phyloP scores from a whole-genome alignment of 2,329 filamentous ascomycete genomes.

The Botryotinia narcissicola region DNA sequence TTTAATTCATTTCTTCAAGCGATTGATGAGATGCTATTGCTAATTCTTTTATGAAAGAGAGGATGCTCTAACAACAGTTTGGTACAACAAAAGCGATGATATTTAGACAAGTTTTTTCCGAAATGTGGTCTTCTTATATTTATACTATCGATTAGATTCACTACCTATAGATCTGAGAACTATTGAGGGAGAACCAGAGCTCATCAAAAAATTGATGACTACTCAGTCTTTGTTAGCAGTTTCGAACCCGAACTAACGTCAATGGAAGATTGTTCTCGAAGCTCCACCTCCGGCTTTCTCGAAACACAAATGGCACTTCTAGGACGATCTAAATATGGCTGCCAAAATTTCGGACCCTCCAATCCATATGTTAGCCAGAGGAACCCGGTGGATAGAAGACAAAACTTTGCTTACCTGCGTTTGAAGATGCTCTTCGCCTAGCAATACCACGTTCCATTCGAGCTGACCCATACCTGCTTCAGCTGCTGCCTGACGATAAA shows the following conservation, averaged over 20 bases:
- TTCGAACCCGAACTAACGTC: not conserved
- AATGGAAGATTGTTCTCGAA: too few relatives aligned
- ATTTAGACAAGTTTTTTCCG: not conserved
- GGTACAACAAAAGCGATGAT: not conserved
- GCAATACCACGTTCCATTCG: slow-evolving; percentile 3
- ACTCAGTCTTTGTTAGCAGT: not conserved
- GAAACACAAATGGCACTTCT: too few relatives aligned
- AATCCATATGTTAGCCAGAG: too few relatives aligned
- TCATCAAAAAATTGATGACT: not conserved
- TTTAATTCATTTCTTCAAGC: not conserved
- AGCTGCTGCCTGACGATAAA: slow-evolving; percentile 5
- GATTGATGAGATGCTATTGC: not conserved
- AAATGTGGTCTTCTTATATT: not conserved
- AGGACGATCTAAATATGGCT: too few relatives aligned
- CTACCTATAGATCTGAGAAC: not conserved
- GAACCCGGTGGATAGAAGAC: not conserved
- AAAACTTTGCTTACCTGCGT: not conserved
- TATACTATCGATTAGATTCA: not conserved
- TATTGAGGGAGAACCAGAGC: not conserved
- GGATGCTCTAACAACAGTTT: not conserved
- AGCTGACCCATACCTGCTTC: not conserved
- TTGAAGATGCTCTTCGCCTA: not conserved
- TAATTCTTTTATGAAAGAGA: not conserved
- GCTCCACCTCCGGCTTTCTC: too few relatives aligned
- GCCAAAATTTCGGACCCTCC: too few relatives aligned